Evolutionary conservation across 1,284 basidiomycete species (phyloP), one percentile per base, ranked within the genome.

Genomic region (Pseudozyma hubeiensis): DNA sequence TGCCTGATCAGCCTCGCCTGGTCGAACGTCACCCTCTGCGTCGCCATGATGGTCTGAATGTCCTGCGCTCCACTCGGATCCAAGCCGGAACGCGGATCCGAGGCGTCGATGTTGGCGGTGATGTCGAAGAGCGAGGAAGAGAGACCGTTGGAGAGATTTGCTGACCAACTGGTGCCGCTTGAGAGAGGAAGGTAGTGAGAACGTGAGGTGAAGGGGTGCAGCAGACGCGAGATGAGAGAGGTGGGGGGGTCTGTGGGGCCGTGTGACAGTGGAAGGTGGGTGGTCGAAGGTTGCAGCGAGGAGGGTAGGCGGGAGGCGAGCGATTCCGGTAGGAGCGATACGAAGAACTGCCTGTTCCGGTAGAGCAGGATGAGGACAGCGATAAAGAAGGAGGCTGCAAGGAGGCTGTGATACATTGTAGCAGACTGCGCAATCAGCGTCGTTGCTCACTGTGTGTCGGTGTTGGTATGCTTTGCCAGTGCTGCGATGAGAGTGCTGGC

Each of bases 1-100:
- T 83, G 81, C 19, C 79, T 52, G n/a, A 78, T 77, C 30, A 84
- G 53, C 11, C 82, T 54, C 6, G 82, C 82, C 46, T 81, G 73
- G 40, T 84, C 82, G 39, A 84, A 84, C 5, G 56, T 57, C 7
- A 83, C 64, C 9, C 65, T 60, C 5, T 79, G 66, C 4, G 30
- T 60, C 19, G 64, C 43, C 81, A 83, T 83, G 49, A 83, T 68
- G 1, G 55, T 59, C 30, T 80, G 75, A 5, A 83, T 59, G 39
- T 81, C 78, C 34, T 68, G 58, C n/a, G 76, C 75, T 3, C 80
- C 81, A 0, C 34, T 35, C 16, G 78, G 70, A 45, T 83, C 81
- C 4, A 83, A 58, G 0, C 81, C 81, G 4, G 55, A 56, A 4
- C 81, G 48, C 0, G 70, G 17, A 30, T 83, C 81, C 0, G 64